phyloP scores from a whole-genome alignment of 768 basidiomycete genomes.

The Sistotremastrum niveocremeum region DNA sequence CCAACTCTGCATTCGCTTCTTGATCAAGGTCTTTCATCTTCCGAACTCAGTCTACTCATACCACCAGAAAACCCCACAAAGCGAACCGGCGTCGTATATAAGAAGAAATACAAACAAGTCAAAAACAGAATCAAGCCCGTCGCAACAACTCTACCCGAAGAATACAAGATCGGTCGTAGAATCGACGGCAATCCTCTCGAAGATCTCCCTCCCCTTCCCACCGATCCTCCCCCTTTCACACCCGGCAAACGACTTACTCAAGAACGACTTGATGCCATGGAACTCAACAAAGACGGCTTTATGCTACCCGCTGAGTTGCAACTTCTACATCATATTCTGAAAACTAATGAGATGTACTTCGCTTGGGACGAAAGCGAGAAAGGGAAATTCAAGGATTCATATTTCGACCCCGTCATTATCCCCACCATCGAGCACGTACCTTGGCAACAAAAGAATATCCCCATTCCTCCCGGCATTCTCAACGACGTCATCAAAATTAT shows the following conservation, averaged over 20 bases:
- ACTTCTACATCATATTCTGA: constrained; percentile 11
- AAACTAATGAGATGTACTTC: constrained; percentile 18
- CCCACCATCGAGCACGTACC: constrained; percentile 19
- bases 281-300: constrained; percentile 15
- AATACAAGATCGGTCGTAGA: constrained; percentile 9
- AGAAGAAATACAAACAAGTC: constrained; percentile 17
- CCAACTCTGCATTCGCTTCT: too few relatives aligned
- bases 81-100: too few relatives aligned
- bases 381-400: constrained; percentile 18
- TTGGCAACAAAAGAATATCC: constrained; percentile 16
- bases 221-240: constrained; percentile 19
- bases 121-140: constrained; percentile 9
- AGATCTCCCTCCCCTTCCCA: constrained; percentile 15
- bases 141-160: constrained; percentile 9
- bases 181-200: constrained; percentile 18
- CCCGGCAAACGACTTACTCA: constrained; percentile 10
- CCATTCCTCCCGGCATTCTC: constrained; percentile 12
- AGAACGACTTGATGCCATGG: constrained; percentile 13
- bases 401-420: constrained; percentile 18
- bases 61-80: too few relatives aligned
- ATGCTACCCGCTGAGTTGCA: constrained; percentile 18
- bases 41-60: too few relatives aligned
- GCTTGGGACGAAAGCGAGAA: constrained; percentile 26
- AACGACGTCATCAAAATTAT: constrained; percentile 20
- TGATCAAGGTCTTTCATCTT: too few relatives aligned